Conservation (phyloP, 2,329 filamentous ascomycete genomes). For the Eutypella sp. region DNA sequence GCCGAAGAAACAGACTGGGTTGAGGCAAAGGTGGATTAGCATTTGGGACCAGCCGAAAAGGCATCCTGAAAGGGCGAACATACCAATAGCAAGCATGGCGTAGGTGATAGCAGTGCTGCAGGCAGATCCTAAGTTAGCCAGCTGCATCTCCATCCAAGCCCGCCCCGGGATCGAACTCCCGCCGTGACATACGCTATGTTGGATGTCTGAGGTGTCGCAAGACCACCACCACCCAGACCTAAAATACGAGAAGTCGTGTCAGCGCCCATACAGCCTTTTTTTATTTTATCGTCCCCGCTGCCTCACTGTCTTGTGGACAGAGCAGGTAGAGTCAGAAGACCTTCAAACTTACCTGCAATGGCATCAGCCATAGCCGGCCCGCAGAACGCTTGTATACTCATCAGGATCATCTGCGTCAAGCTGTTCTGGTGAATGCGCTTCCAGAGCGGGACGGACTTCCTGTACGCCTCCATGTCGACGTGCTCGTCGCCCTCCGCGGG, state of each 20-base stretch:
- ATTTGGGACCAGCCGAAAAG: neutral
- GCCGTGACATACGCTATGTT: slow-evolving; percentile 32
- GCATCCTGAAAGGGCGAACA: too few relatives aligned
- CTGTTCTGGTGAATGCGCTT: slow-evolving; percentile 41
- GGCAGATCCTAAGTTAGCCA: neutral
- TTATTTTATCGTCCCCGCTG: too few relatives aligned
- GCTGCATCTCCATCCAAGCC: too few relatives aligned
- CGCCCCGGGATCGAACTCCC: too few relatives aligned
- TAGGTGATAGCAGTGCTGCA: slow-evolving; percentile 20
- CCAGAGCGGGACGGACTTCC: slow-evolving; percentile 30
- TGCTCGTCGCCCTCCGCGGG: slow-evolving; percentile 13
- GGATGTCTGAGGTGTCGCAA: slow-evolving; percentile 38
- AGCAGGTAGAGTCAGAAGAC: too few relatives aligned
- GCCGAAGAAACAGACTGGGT: slow-evolving; percentile 34
- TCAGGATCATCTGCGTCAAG: slow-evolving; percentile 43
- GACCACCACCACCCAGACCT: slow-evolving; percentile 38
- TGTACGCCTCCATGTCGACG: slow-evolving; percentile 32
- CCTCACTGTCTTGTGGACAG: too few relatives aligned
- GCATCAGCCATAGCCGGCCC: slow-evolving; percentile 36
- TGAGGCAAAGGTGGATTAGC: neutral
- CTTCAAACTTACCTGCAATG: slow-evolving; percentile 30
- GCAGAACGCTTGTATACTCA: slow-evolving; percentile 41
- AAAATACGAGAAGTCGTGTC: neutral
- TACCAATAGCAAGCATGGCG: slow-evolving; percentile 25
- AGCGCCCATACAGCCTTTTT: too few relatives aligned